A percentile compares a stretch with the other conserved stretches of the same genome.
Evolutionary conservation across 768 basidiomycete species (phyloP).

Genomic region (Cubamyces lactineus): DNA sequence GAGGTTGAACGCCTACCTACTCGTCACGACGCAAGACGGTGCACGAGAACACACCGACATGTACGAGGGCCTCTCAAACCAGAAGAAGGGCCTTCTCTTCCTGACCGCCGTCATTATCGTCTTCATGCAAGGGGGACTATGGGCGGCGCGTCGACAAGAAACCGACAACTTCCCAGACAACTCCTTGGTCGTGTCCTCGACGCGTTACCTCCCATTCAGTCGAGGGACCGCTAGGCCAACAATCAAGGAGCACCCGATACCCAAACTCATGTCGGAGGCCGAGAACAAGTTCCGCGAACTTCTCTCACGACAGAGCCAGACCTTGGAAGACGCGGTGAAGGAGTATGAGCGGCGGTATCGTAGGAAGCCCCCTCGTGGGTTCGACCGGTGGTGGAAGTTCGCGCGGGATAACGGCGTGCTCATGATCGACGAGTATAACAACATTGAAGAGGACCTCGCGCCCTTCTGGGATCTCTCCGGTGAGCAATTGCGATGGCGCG

Average conservation of each 20-base stretch:
- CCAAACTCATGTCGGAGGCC: conserved; percentile 81
- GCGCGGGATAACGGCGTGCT: conserved; percentile 70
- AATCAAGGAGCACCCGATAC: conserved; percentile 74
- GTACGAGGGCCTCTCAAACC: conserved; percentile 30
- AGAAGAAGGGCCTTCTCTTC: conserved; percentile 35
- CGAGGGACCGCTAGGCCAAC: conserved; percentile 21
- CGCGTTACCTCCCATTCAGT: conserved; percentile 30
- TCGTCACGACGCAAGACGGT: not conserved
- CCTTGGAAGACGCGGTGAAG: conserved; percentile 72
- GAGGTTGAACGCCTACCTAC: not conserved
- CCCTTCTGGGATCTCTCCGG: conserved; percentile 84
- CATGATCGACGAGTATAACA: conserved; percentile 90
- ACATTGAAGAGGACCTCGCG: conserved; percentile 73
- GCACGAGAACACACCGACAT: conserved; percentile 12
- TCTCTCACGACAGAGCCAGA: conserved; percentile 76
- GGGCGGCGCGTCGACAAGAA: conserved; percentile 32
- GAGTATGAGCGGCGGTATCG: conserved; percentile 83
- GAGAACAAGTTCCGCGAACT: conserved; percentile 69
- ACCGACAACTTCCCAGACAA: conserved; percentile 32
- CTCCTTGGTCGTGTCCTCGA: conserved; percentile 27
- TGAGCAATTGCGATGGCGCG: conserved; percentile 68
- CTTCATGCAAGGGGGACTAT: conserved; percentile 41
- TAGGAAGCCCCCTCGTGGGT: conserved; percentile 84
- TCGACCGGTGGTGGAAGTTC: conserved; percentile 90
- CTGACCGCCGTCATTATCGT: conserved; percentile 31